phyloP scores from a whole-genome alignment of 306 rosid genomes.

The Pterocarpus santalinus region DNA sequence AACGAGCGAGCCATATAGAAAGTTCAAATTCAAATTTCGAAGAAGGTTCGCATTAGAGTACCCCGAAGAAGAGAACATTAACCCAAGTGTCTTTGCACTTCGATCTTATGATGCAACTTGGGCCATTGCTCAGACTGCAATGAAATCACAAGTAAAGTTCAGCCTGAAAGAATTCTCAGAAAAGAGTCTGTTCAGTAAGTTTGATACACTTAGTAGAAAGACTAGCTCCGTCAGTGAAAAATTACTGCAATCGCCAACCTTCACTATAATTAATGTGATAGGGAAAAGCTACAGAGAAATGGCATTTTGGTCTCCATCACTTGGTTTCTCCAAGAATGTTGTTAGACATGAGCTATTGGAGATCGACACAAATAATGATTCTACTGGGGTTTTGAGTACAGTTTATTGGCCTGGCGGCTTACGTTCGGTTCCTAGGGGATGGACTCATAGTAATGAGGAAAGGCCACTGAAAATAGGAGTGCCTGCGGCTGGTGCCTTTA shows the following conservation, averaged over 20 bases:
- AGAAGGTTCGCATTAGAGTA: slow-evolving; percentile 49
- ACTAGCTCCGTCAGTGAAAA: slow-evolving; percentile 45
- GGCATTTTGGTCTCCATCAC: slow-evolving; percentile 63
- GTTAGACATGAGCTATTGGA: slow-evolving; percentile 15
- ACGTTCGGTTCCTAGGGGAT: slow-evolving; percentile 49
- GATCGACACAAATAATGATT: background rate
- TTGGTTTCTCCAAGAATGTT: slow-evolving; percentile 52
- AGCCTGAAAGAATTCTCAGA: slow-evolving; percentile 34
- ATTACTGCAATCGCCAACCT: slow-evolving; percentile 38
- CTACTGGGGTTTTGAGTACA: slow-evolving; percentile 32
- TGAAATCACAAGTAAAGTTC: slow-evolving; percentile 39
- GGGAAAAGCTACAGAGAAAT: slow-evolving; percentile 62
- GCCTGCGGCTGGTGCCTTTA: slow-evolving; percentile 57
- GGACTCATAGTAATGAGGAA: slow-evolving; percentile 30
- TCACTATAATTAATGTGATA: slow-evolving; percentile 62
- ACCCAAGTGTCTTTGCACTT: slow-evolving; percentile 63
- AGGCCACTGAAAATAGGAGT: slow-evolving; percentile 54
- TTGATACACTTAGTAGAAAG: slow-evolving; percentile 54
- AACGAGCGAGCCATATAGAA: slow-evolving; percentile 34
- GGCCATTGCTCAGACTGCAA: slow-evolving; percentile 47
- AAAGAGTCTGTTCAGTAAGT: slow-evolving; percentile 42
- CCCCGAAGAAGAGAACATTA: slow-evolving; percentile 63
- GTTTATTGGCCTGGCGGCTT: slow-evolving; percentile 59
- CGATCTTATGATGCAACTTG: slow-evolving; percentile 61
- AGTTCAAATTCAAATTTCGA: slow-evolving; percentile 58